A percentile compares a stretch with the other conserved stretches of the same genome.
These are phyloP conservation scores for Coemansia guatemalensis DNA, from an alignment of 192 early-diverging fungal genomes.

Conservation along the genomic window DNA sequence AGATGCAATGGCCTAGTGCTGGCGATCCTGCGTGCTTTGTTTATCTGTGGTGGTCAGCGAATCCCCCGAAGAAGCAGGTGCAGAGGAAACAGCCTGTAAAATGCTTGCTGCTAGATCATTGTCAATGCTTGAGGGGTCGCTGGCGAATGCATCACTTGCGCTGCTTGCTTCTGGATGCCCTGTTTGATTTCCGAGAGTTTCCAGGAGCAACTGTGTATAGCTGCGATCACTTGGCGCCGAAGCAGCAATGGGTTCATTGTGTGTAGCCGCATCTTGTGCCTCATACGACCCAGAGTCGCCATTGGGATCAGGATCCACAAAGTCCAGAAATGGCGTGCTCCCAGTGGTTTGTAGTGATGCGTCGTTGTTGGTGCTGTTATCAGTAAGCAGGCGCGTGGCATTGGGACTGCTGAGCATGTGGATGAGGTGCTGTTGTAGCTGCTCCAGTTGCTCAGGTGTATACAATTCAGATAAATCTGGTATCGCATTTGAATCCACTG, in stretches of 20 bases:
- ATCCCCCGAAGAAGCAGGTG: neutral
- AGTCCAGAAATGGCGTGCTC: slow-evolving; percentile 39
- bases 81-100: slow-evolving; percentile 5
- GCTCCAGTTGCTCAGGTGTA: slow-evolving; percentile 36
- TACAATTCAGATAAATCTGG: slow-evolving; percentile 11
- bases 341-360: neutral
- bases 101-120: neutral
- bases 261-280: neutral
- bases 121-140: neutral
- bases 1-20: neutral
- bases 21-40: neutral
- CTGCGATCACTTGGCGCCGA: slow-evolving; percentile 6
- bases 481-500: slow-evolving; percentile 5
- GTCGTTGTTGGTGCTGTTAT: neutral
- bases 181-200: slow-evolving; percentile 5
- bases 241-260: neutral
- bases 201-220: slow-evolving; percentile 14
- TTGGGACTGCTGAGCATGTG: slow-evolving; percentile 12
- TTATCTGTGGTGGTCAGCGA: neutral
- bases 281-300: slow-evolving; percentile 9
- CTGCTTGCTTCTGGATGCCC: neutral
- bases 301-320: slow-evolving; percentile 35
- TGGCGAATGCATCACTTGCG: slow-evolving; percentile 1
- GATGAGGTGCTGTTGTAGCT: slow-evolving; percentile 23
- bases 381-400: slow-evolving; percentile 25